These are phyloP conservation scores for Sugiyamaella marilandica DNA, from an alignment of 805 yeast genomes.

Conservation along the genomic window DNA sequence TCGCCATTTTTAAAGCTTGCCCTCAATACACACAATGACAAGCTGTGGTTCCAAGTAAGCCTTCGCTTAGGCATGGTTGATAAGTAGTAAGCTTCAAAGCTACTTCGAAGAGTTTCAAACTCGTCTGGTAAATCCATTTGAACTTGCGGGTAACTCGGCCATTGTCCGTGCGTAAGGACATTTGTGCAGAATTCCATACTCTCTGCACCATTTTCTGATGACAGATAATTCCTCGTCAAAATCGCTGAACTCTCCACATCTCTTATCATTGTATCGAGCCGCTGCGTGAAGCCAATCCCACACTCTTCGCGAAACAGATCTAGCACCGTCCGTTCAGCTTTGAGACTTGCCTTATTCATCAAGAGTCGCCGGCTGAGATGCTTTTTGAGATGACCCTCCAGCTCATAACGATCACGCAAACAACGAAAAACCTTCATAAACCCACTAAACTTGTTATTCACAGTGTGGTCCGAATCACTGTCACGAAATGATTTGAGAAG, in stretches of 20 bases:
- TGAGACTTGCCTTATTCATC: slow-evolving; percentile 66
- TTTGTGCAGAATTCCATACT: slow-evolving; percentile 19
- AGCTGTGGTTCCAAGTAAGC: slow-evolving; percentile 28
- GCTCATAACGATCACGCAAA: slow-evolving; percentile 60
- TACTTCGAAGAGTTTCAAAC: slow-evolving; percentile 21
- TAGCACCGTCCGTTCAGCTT: slow-evolving; percentile 72
- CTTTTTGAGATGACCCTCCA: slow-evolving; percentile 86
- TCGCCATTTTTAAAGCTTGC: slow-evolving; percentile 29
- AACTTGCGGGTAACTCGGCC: slow-evolving; percentile 31
- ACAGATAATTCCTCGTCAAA: slow-evolving; percentile 47
- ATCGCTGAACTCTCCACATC: slow-evolving; percentile 80
- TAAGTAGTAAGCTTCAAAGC: slow-evolving; percentile 25
- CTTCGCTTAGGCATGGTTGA: slow-evolving; percentile 15
- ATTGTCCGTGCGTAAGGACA: slow-evolving; percentile 28
- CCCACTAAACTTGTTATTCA: not conserved
- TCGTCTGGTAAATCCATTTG: slow-evolving; percentile 25
- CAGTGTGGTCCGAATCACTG: slow-evolving; percentile 13
- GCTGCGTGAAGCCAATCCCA: slow-evolving; percentile 83
- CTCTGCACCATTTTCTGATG: slow-evolving; percentile 9
- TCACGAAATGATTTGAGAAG: slow-evolving; percentile 25
- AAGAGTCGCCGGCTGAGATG: slow-evolving; percentile 82
- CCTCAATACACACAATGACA: slow-evolving; percentile 29
- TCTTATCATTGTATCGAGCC: slow-evolving; percentile 89
- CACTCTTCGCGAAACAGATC: slow-evolving; percentile 80
- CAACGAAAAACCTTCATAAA: slow-evolving; percentile 77